These are phyloP conservation scores for Ascochyta pisi DNA, from an alignment of 2,329 filamentous ascomycete species.

Conservation along the genomic window DNA sequence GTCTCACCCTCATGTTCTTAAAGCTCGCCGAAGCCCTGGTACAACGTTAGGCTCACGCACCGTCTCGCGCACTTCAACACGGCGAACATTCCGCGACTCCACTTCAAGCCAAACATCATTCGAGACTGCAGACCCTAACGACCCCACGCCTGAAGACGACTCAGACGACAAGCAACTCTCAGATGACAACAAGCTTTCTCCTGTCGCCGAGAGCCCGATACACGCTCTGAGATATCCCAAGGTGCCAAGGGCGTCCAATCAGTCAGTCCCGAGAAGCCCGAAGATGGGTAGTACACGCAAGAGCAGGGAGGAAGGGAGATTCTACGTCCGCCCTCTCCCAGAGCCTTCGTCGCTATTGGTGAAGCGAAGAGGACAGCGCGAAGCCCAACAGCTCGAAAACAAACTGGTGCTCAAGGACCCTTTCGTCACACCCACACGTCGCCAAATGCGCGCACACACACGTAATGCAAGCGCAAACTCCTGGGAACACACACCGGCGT, in stretches of 20 bases:
- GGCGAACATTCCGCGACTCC: constrained; percentile 39
- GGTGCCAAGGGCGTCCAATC: constrained; percentile 55
- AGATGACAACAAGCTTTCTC: constrained; percentile 45
- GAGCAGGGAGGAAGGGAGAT: constrained; percentile 7
- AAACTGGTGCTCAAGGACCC: constrained; percentile 25
- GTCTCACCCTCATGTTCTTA: neutral
- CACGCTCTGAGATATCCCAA: constrained; percentile 56
- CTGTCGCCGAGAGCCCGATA: constrained; percentile 55
- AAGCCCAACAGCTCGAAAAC: constrained; percentile 46
- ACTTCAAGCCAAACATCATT: constrained; percentile 53
- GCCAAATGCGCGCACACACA: constrained; percentile 26
- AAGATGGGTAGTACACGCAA: constrained; percentile 1
- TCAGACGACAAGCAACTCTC: constrained; percentile 46
- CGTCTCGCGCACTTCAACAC: constrained; percentile 36
- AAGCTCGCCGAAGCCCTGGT: constrained; percentile 26
- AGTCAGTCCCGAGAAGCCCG: constrained; percentile 52
- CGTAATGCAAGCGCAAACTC: constrained; percentile 24
- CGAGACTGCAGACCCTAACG: constrained; percentile 54
- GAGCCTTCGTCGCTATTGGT: constrained; percentile 43
- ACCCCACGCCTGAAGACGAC: constrained; percentile 56
- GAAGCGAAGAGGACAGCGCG: constrained; percentile 45
- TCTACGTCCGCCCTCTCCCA: constrained; percentile 6
- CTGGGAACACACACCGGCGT: constrained; percentile 28
- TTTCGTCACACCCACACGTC: constrained; percentile 40
- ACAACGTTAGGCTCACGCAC: constrained; percentile 27